Evolutionary conservation across 2,329 filamentous ascomycete genomes (phyloP), one percentile per base, ranked within the genome.

Genomic region (Celoporthe dispersa): DNA sequence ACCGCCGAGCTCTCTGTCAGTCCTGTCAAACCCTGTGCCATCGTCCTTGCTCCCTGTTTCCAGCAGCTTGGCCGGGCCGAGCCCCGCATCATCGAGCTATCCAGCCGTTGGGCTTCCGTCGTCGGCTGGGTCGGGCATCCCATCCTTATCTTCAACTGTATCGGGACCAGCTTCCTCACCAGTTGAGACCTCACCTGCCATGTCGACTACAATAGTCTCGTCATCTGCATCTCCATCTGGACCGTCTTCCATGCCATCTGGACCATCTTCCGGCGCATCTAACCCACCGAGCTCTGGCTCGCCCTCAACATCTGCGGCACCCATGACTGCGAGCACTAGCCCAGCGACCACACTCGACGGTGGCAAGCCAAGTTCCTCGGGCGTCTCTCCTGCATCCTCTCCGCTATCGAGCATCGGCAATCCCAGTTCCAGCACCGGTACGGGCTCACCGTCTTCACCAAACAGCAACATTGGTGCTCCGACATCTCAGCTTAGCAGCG

Each of bases 301-400:
- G 9, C 14, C 35, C 7, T 19, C 67, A 16, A 59, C 35, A 31
- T 31, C 68, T 31, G 44, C n/a, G 37, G 16, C 22, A n/a, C 35
- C 59, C 22, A 55, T 39, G 19, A 59, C 57, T 8, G 33, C 51
- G 19, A 53, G 25, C 31, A 33, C 63, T 48, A 31, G 44, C 33
- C 41, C 60, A 39, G 66, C n/a, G 1, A 35, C 69, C n/a, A 31
- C 69, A 28, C 39, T 64, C 22, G 44, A 41, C 28, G 22, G 8
- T 11, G 22, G 33, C 35, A 63, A 64, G 35, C 19, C 59, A 55
- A 63, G 51, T 7, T 59, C 60, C 25, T 31, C 51, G 16, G 51
- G 59, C 39, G 14, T 55, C n/a, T 37, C 67, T 35, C 16, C 67
- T 35, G 59, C 14, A 22, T 9, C 67, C 25, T 64, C 59, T 35